A percentile compares a stretch with the other conserved stretches of the same genome.
phyloP scores from a whole-genome alignment of 495 filamentous ascomycete genomes.

The Neurospora tetrasperma region DNA sequence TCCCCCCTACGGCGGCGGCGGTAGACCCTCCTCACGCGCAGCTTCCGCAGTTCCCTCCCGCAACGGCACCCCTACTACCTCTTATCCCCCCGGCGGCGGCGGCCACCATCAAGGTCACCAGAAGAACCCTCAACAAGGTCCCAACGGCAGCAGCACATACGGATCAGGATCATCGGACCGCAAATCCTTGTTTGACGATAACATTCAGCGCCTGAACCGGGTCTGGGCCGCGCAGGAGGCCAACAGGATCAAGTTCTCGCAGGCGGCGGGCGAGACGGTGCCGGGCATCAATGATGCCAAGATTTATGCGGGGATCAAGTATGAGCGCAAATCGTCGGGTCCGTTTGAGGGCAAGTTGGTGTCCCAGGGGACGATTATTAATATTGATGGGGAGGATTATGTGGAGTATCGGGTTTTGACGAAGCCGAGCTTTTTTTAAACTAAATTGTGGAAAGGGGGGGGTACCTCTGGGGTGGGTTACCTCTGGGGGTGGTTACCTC shows the following conservation, averaged over 20 bases:
- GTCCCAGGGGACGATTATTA: conserved; percentile 38
- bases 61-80: neutral
- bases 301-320: conserved; percentile 42
- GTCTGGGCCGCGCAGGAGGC: conserved; percentile 38
- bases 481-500: too few species aligned
- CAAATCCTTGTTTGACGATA: conserved; percentile 29
- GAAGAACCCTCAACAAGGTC: neutral
- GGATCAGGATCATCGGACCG: neutral
- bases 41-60: neutral
- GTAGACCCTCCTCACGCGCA: neutral
- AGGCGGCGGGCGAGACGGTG: conserved; percentile 30
- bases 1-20: neutral
- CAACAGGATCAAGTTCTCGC: conserved; percentile 23
- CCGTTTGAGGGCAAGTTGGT: conserved; percentile 44
- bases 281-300: conserved; percentile 36
- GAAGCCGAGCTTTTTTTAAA: conserved; percentile 41
- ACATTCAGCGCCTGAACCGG: conserved; percentile 33
- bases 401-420: conserved; percentile 47
- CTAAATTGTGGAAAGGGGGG: neutral
- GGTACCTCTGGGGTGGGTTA: neutral
- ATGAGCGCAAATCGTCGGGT: conserved; percentile 41
- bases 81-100: neutral
- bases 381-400: conserved; percentile 48
- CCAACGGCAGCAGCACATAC: neutral
- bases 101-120: neutral